Evolutionary conservation across 306 rosid species (phyloP).

Genomic region (Lathyrus tuberosus): DNA sequence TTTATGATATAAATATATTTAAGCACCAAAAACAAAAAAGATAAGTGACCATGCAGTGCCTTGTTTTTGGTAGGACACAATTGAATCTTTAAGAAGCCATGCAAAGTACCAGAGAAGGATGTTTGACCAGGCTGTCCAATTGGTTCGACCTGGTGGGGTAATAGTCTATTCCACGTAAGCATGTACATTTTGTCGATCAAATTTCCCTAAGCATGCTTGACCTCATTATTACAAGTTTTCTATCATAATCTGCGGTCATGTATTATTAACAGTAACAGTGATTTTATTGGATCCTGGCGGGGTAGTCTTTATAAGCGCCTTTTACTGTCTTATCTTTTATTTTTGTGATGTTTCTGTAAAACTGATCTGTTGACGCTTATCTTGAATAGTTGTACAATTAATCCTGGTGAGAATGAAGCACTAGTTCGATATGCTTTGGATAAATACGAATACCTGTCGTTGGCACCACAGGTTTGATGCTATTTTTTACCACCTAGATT

Average conservation of each 20-base stretch:
- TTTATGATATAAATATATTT: neutral
- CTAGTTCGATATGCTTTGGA: constrained; percentile 94
- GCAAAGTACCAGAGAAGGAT: constrained; percentile 82
- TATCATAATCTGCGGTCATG: neutral
- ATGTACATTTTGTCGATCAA: constrained; percentile 38
- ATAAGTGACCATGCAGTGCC: constrained; percentile 22
- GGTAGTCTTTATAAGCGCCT: neutral
- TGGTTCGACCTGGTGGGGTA: constrained; percentile 83
- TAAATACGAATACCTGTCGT: constrained; percentile 69
- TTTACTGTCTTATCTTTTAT: neutral
- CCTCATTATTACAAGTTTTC: constrained; percentile 9
- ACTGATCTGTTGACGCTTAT: constrained; percentile 26
- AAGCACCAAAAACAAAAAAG: neutral
- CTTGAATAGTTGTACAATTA: constrained; percentile 76
- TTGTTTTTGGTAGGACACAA: constrained; percentile 66
- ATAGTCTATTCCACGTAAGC: constrained; percentile 94
- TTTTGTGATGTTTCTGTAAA: constrained; percentile 22
- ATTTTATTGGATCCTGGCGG: constrained; percentile 10
- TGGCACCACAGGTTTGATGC: constrained; percentile 80
- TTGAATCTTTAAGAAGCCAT: constrained; percentile 75
- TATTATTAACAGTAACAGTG: neutral
- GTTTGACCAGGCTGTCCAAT: constrained; percentile 94
- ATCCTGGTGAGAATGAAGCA: constrained; percentile 99
- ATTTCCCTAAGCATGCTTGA: constrained; percentile 18
- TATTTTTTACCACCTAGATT: constrained; percentile 24